These are phyloP conservation scores for Aspergillus brasiliensis DNA, from an alignment of 2,329 filamentous ascomycete genomes.

Conservation along the genomic window DNA sequence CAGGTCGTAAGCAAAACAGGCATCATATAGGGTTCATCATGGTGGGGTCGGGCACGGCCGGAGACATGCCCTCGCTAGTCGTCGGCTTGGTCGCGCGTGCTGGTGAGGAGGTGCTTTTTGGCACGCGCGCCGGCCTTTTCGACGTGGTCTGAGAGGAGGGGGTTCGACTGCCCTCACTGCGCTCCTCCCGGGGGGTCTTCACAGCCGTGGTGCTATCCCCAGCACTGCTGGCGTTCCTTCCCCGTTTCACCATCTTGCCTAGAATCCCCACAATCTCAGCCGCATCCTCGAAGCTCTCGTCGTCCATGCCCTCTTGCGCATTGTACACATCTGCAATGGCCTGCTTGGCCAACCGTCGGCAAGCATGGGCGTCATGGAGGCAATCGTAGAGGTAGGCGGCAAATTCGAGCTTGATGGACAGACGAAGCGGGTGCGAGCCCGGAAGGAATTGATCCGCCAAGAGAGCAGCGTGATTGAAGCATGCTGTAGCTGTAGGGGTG, in stretches of 20 bases:
- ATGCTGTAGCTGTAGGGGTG: constrained; percentile 75
- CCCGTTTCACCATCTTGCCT: constrained; percentile 84
- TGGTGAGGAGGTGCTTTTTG: constrained; percentile 8
- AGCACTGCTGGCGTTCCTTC: constrained; percentile 46
- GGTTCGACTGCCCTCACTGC: constrained; percentile 35
- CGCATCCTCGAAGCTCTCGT: constrained; percentile 92
- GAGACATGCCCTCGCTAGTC: constrained; percentile 14
- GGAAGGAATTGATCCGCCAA: constrained; percentile 77
- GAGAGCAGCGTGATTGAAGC: constrained; percentile 75
- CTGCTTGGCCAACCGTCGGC: constrained; percentile 73
- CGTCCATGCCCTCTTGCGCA: constrained; percentile 87
- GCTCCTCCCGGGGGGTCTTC: constrained; percentile 28
- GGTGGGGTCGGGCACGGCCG: constrained; percentile 32
- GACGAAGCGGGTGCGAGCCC: constrained; percentile 83
- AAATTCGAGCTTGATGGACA: constrained; percentile 91
- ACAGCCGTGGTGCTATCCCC: constrained; percentile 31
- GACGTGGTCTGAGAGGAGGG: constrained; percentile 21
- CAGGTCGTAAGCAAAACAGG: not conserved
- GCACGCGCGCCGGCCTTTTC: constrained; percentile 7
- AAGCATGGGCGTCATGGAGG: constrained; percentile 75
- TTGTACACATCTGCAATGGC: constrained; percentile 91
- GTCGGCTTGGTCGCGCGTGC: constrained; percentile 9
- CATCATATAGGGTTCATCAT: constrained; percentile 41
- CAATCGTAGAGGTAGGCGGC: constrained; percentile 93
- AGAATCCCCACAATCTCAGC: constrained; percentile 84